Base-by-base conservation (phyloP, 208 protist genomes). In the Acanthamoeba lenticulata region DNA sequence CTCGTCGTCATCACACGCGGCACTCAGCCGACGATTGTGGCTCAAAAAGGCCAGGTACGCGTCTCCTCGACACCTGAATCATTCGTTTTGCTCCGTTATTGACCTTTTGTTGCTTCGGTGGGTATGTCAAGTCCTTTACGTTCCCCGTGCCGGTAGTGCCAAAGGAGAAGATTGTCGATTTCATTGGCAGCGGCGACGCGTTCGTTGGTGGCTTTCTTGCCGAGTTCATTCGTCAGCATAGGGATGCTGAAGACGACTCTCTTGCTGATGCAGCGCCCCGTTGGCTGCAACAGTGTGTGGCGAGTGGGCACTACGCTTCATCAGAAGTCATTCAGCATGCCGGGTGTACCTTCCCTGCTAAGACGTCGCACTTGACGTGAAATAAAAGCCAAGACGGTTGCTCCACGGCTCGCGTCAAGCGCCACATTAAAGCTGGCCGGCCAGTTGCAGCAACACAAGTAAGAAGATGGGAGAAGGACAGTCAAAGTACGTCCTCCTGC, bases 171-270 rank as follows among this genome's bases (percentile, higher is more conserved):
- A 99, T 99, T 42, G 97, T 99, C 19, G 99, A 99, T 95, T 97
- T 98, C 77, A 99, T 99, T 94, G 99, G 98, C 85, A 99, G 99
- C 44, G 99, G 99, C 79, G 99, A 99, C 95, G 96, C 98, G n/a
- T 99, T 99, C 93, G 98, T 99, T 19, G 99, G 99, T 89, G 99
- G 99, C 67, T 99, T 99, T 97, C 94, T 99, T 1, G 96, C 98
- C 42, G 96, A 96, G 27, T 98, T 98, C 77, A 49, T 94, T 5
- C 83, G 34, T 6, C 11, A 34, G 60, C 60, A 34, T n/a, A 27
- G 21, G 6, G 6, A 4, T 6, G 21, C 60, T 36, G n/a, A 27
- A 69, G 60, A 27, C 21, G 60, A 13, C 17, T 27, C 52, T 13
- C 21, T 21, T 69, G 60, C 21, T 69, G 60, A 21, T 9, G 6